Percentiles rank a stretch among this genome's conserved stretches.
Evolutionary conservation across 805 yeast genomes (phyloP).

Genomic region (Lipomyces mesembrius): DNA sequence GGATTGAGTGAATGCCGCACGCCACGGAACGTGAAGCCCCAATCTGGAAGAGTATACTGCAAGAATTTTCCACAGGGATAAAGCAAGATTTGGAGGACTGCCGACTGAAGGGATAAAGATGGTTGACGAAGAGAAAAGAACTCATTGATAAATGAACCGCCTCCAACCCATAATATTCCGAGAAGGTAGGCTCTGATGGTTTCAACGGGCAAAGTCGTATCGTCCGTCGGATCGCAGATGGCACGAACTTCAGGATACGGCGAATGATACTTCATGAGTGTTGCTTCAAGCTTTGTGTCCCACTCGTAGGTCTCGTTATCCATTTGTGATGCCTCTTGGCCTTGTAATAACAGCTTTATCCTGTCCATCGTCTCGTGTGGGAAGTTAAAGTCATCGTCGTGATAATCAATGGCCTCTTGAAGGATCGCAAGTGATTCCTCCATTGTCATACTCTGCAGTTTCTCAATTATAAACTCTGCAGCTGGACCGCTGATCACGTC

Average conservation of each 20-base stretch:
- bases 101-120: conserved; percentile 58
- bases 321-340: conserved; percentile 39
- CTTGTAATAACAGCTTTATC: conserved; percentile 43
- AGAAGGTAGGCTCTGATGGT: conserved; percentile 59
- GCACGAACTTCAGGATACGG: conserved; percentile 72
- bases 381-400: conserved; percentile 56
- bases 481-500: conserved; percentile 2
- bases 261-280: conserved; percentile 16
- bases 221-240: conserved; percentile 61
- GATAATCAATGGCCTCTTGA: conserved; percentile 49
- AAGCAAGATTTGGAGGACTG: conserved; percentile 67
- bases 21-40: conserved; percentile 41
- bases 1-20: conserved; percentile 55
- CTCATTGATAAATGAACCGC: conserved; percentile 63
- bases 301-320: conserved; percentile 25
- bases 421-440: conserved; percentile 52
- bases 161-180: conserved; percentile 56
- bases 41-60: conserved; percentile 20
- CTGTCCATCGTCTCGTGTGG: conserved; percentile 48
- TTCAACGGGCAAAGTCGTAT: conserved; percentile 53
- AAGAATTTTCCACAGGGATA: conserved; percentile 60
- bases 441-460: conserved; percentile 22
- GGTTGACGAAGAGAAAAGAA: conserved; percentile 66
- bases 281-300: conserved; percentile 43
- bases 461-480: conserved; percentile 22